Evolutionary conservation across 306 rosid species (phyloP), one percentile per base, ranked within the genome.

Genomic region (Quillaja saponaria): DNA sequence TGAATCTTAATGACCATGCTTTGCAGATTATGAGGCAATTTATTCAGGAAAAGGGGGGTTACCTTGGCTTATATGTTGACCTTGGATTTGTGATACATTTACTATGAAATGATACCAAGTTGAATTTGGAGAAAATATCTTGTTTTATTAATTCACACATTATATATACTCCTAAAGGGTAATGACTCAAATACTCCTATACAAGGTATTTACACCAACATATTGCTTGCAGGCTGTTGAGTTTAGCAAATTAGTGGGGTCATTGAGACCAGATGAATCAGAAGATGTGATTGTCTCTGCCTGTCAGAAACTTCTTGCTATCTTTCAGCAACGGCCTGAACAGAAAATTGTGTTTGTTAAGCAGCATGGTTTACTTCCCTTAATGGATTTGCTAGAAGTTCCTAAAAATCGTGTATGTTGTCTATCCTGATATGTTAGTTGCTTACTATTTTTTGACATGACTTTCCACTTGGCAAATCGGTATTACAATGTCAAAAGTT

Each of bases 341-440:
- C 99, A 94, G 85, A 94, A 94, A 81, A 70, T 85, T 74, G 95
- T 85, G 68, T 94, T 84, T 81, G 82, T 89, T 49, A 85, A 88
- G 35, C 97, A 87, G 82, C 99, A 94, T 71, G 97, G 99, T 49
- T 78, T 94, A 68, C 95, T 94, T 63, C 99, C 99, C 55, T 75
- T 94, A 69, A 67, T 82, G 58, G 99, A 94, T 61, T 71, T 94
- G 86, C 86, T 94, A 44, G 99, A 94, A 68, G 86, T 85, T 73
- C 85, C 97, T 38, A 89, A 72, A 80, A 78, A 91, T 76, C 95
- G 80, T 46, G 99, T 89, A 94, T 61, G 95, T 77, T 67, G 61
- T 67, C 61, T 68, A 61, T 39, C 45, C 54, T 66, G 49, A 28
- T 33, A 38, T 40, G 15, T 59, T 25, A 25, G 14, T 56, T 65